Base-by-base conservation (phyloP, 2,329 filamentous ascomycete genomes). In the Calonectria crousiana region DNA sequence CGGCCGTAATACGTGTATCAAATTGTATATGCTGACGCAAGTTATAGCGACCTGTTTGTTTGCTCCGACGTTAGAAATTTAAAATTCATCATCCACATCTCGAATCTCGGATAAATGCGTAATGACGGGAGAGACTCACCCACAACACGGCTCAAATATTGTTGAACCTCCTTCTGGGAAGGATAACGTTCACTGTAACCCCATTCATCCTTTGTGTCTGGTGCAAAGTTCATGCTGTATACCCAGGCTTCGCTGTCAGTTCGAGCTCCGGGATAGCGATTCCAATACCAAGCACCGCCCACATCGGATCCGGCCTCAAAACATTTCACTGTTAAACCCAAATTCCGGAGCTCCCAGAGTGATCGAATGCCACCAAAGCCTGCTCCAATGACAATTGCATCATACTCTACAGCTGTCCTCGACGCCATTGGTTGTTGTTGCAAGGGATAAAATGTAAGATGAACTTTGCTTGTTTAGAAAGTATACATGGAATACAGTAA, bases 271-370 rank as follows among this genome's bases (percentile, higher is more conserved):
- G 76, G 76, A 60, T 77, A 78, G 28, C 69, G 70, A 52, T 77
- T 78, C 58, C 72, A 77, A 23, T 77, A 72, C 76, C 75, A 78
- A 9, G 74, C 72, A 18, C 76, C 76, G 6, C 76, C 75, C 14
- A 77, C 70, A 32, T 75, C 76, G 44, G 66, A 65, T 26, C 71
- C 76, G 6, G 71, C 69, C 38, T 77, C 73, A 11, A 77, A 66
- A 30, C 68, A 66, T 38, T 75, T 75, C 3, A 62, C 66, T 0
- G 44, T 68, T 6, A 75, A 69, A n/a, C 76, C 76, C 5, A 68
- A 28, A 6, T 74, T 44, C 4, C 32, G 23, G 1, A 77, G 66
- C 38, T 75, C 68, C 60, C 68, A 70, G 6, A 77, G 68, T 5
- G 44, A 41, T 10, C 58, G 47, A 38, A 74, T 72, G 1, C 76